A percentile compares a stretch with the other conserved stretches of the same genome.
These are phyloP conservation scores for Pholiota conissans DNA, from an alignment of 768 basidiomycete genomes.

Conservation along the genomic window DNA sequence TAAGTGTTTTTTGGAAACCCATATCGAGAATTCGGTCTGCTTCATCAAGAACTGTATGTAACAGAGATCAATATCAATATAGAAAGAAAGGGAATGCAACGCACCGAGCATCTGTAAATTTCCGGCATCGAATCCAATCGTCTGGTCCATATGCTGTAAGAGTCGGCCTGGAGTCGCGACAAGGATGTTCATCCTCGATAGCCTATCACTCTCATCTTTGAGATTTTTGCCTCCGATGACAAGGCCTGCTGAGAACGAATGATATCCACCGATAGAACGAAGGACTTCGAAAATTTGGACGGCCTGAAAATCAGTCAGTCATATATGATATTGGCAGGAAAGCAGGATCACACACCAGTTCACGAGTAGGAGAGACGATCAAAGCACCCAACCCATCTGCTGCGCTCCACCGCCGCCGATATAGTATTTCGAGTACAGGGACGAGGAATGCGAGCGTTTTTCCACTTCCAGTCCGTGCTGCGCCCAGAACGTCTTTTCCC, in stretches of 20 bases:
- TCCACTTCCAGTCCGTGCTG: constrained; percentile 93
- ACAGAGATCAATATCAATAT: constrained; percentile 4
- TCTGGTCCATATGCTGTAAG: constrained; percentile 98
- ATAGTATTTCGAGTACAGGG: constrained; percentile 88
- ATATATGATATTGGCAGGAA: not conserved
- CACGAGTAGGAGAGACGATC: constrained; percentile 92
- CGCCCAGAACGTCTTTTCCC: constrained; percentile 95
- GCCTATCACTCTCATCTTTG: constrained; percentile 86
- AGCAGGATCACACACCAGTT: constrained; percentile 59
- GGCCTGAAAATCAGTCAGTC: constrained; percentile 54
- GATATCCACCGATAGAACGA: constrained; percentile 88
- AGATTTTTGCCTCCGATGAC: constrained; percentile 96
- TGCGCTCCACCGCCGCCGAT: constrained; percentile 91
- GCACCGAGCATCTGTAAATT: constrained; percentile 88
- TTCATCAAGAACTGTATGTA: constrained; percentile 81
- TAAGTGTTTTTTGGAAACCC: constrained; percentile 88
- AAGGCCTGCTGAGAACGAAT: constrained; percentile 90
- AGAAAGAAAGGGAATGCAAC: constrained; percentile 25
- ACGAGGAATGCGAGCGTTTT: constrained; percentile 97
- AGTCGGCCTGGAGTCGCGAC: constrained; percentile 95
- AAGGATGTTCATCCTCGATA: constrained; percentile 96
- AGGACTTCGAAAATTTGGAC: constrained; percentile 98
- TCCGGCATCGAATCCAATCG: constrained; percentile 88
- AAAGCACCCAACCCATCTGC: constrained; percentile 90
- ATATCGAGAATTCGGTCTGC: constrained; percentile 96